phyloP scores from a whole-genome alignment of 768 basidiomycete species.

The Amanita subjunquillea region DNA sequence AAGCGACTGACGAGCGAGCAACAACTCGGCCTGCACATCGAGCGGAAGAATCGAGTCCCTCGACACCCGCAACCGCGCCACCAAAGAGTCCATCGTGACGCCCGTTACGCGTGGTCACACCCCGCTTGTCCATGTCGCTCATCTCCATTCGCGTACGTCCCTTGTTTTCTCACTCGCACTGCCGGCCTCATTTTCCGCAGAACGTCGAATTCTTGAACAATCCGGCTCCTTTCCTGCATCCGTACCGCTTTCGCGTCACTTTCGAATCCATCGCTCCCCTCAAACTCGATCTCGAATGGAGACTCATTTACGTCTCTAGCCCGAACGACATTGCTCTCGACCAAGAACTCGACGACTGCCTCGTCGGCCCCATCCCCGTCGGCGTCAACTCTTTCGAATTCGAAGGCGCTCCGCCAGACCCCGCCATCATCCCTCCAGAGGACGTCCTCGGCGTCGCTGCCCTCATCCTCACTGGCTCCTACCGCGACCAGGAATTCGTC shows the following conservation, averaged over 20 bases:
- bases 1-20: constrained; percentile 28
- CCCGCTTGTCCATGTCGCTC: constrained; percentile 38
- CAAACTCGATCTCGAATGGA: constrained; percentile 96
- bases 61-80: constrained; percentile 14
- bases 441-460: constrained; percentile 96
- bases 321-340: constrained; percentile 87
- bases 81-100: not conserved
- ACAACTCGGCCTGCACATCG: constrained; percentile 41
- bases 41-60: constrained; percentile 24
- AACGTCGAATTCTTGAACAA: constrained; percentile 90
- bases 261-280: constrained; percentile 94
- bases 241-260: constrained; percentile 89
- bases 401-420: constrained; percentile 77
- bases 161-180: too few relatives aligned
- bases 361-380: constrained; percentile 95
- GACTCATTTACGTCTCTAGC: constrained; percentile 91
- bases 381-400: constrained; percentile 98
- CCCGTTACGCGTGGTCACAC: not conserved
- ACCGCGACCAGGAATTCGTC: constrained; percentile 97
- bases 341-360: constrained; percentile 95
- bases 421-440: constrained; percentile 73
- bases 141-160: constrained; percentile 51
- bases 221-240: constrained; percentile 84
- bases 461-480: constrained; percentile 92
- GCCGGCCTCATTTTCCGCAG: constrained; percentile 19